A percentile compares a stretch with the other conserved stretches of the same genome.
These are phyloP conservation scores for Lepidium aucheri DNA, from an alignment of 345 rosid genomes.

Conservation along the genomic window DNA sequence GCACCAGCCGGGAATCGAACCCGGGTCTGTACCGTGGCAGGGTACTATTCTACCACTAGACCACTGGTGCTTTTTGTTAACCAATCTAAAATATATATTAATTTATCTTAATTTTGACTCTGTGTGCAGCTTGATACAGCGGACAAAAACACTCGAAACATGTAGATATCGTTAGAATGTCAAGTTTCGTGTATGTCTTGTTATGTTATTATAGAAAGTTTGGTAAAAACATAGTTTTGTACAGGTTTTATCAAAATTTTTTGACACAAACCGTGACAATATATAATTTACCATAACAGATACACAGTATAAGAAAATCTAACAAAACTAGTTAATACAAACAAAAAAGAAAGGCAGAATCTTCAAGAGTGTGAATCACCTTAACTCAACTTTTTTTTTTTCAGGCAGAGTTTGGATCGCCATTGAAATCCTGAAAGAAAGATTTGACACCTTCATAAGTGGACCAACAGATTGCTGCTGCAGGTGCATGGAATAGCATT, in stretches of 20 bases:
- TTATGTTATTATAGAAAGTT: background rate
- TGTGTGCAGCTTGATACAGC: no score
- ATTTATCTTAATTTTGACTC: no score
- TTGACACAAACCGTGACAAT: background rate
- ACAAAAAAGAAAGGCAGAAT: background rate
- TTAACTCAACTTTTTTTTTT: background rate
- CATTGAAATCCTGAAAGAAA: slow-evolving; percentile 39
- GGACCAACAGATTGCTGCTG: slow-evolving; percentile 71
- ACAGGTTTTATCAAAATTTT: slow-evolving; percentile 8
- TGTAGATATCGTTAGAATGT: background rate
- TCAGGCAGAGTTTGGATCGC: slow-evolving; percentile 18
- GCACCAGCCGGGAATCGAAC: slow-evolving; percentile 78
- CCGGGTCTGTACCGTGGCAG: slow-evolving; percentile 65
- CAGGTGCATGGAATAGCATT: slow-evolving; percentile 71
- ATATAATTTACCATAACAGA: background rate
- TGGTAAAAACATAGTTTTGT: slow-evolving; percentile 3
- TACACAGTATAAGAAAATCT: background rate
- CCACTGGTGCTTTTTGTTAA: slow-evolving; percentile 18
- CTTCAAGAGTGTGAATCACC: background rate
- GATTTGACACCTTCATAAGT: slow-evolving; percentile 60
- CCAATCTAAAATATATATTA: background rate
- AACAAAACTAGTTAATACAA: slow-evolving; percentile 9
- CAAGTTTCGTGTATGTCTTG: background rate
- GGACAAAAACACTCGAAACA: no score
- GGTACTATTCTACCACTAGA: slow-evolving; percentile 46